Conservation (phyloP, 2,329 filamentous ascomycete genomes). For the Pseudogymnoascus sp. region DNA sequence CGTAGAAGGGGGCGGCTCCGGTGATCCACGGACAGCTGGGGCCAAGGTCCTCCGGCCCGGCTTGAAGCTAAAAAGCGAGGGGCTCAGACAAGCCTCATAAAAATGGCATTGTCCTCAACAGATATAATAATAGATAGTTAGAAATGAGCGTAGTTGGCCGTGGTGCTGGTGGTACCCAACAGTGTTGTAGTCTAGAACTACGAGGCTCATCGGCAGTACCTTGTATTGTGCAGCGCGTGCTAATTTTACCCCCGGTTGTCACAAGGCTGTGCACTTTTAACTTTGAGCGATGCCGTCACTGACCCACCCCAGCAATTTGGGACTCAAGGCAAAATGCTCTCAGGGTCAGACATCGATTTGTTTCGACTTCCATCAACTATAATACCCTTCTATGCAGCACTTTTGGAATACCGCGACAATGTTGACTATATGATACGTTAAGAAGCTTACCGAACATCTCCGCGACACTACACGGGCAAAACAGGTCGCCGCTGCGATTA, state of each 20-base stretch:
- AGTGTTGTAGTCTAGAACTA: slow-evolving; percentile 1
- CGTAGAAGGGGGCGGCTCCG: not conserved
- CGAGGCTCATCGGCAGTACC: not conserved
- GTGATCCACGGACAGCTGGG: not conserved
- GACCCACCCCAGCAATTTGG: slow-evolving; percentile 3
- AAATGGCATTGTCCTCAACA: slow-evolving; percentile 1
- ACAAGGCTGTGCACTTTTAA: slow-evolving; percentile 7
- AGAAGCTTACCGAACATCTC: not conserved
- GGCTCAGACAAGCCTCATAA: slow-evolving; percentile 1
- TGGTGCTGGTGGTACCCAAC: slow-evolving; percentile 1
- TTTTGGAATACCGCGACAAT: not conserved
- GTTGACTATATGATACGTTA: not conserved
- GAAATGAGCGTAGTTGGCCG: not conserved
- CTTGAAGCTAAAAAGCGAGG: slow-evolving; percentile 1
- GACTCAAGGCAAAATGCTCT: not conserved
- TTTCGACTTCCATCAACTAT: not conserved
- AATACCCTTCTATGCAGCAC: not conserved
- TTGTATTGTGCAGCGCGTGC: slow-evolving; percentile 1
- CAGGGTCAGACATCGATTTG: not conserved
- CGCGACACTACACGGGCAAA: not conserved
- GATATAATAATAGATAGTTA: slow-evolving; percentile 5
- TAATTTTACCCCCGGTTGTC: slow-evolving; percentile 5
- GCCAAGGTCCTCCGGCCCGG: slow-evolving; percentile 1
- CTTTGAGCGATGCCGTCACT: slow-evolving; percentile 1
- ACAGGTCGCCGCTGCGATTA: slow-evolving; percentile 1